Base-by-base conservation (phyloP, 257 asterid genomes). In the Nicotiana noctiflora region DNA sequence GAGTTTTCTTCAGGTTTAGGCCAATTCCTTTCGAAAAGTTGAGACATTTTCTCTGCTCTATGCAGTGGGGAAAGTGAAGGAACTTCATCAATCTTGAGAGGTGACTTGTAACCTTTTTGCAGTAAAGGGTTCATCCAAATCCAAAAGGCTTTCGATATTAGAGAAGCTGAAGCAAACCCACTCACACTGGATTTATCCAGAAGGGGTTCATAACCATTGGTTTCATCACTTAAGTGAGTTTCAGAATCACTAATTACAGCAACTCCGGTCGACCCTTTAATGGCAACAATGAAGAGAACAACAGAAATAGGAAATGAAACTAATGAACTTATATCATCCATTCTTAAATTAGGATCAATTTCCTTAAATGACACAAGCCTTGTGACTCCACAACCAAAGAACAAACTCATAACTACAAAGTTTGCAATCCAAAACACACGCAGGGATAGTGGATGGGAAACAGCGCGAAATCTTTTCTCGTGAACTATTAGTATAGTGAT, bases 101-200 rank as follows among this genome's bases (percentile, higher is more conserved):
- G 94, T 2, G 93, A 84, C 59, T 19, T 81, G 83, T 91, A 86
- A 3, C 98, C 99, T 83, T 91, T 96, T 21, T 80, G 81, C 76
- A 93, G 56, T 34, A 96, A 87, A 40, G 98, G 98, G 83, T 96
- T 91, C 90, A 96, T 77, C 99, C 99, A 96, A 40, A 92, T 14
- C 98, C 97, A 96, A 75, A 96, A 94, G 0, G 93, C 84, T 83
- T 87, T 90, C 0, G 98, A 92, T 7, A 92, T 3, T 14, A 94
- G 3, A 15, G 99, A 93, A 8, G 97, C 99, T 0, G 97, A 87
- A 81, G 96, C 95, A 81, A 62, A 96, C 40, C 91, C 90, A n/a
- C 89, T 90, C 59, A 88, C 90, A 13, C 79, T 84, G 6, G 95
- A 83, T 76, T 89, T 85, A 10, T 89, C 94, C 76, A 64, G 51